Base-by-base conservation (phyloP, 306 rosid species). In the Lathyrus sativus region DNA sequence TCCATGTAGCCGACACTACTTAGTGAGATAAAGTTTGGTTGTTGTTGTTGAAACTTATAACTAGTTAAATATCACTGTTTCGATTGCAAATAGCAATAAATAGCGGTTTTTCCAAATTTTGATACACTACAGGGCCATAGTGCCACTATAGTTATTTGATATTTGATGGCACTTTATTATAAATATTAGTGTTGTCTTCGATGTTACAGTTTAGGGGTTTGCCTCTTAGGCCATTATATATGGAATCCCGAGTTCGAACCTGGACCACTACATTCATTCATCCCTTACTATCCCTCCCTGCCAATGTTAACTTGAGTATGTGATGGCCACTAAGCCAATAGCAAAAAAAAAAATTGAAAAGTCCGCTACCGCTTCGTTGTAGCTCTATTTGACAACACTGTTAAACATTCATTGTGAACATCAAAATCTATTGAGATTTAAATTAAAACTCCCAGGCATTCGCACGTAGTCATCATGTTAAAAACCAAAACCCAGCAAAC, bases 391-490 rank as follows among this genome's bases (percentile, higher is more conserved):
- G 35, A 31, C 5, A 5, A 48, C 54, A 48, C 54, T 15, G 4
- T 15, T 15, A 49, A 17, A 11, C 12, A 54, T 54, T 24, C 60
- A 54, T 24, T 24, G 15, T 56, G 78, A 65, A 53, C 55, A 45
- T 71, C 54, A 26, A 71, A 60, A 79, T 78, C 91, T 80, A 72
- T 54, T 44, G 28, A 35, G 11, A 62, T 10, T 39, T 33, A 39
- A 72, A 73, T 15, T 24, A 26, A 43, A 43, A 83, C 43, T 38
- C 72, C 55, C 43, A 62, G 48, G 60, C 79, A 74, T 37, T 57
- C 26, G 17, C 24, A 39, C 37, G 31, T 46, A 33, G 42, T 42
- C 69, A 66, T 43, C 78, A 29, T 2, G 41, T 31, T 28, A 7
- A 62, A 50, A 17, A 48, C 43, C 15, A 3, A 45, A 58, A 15